Base-by-base conservation (phyloP, 2,329 filamentous ascomycete genomes). In the Fusarium duplospermum region DNA sequence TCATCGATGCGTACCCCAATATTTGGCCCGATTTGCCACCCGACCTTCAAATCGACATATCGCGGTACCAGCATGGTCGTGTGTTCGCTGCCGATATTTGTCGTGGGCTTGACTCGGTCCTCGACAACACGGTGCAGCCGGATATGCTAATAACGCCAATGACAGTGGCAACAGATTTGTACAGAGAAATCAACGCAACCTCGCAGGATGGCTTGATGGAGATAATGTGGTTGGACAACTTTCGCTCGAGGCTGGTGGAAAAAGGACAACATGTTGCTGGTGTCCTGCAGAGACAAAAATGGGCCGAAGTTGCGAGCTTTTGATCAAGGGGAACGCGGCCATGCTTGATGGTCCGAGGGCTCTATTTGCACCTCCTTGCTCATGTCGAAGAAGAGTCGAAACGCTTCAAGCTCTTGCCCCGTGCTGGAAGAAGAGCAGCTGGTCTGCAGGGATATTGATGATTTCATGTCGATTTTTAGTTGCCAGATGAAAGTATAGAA, bases 81-180 rank as follows among this genome's bases (percentile, higher is more conserved):
- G 82, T 84, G 60, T 79, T 87, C 36, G 87, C 88, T 1, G 83
- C 82, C 10, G 84, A 86, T 63, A 85, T 89, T 18, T 89, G 88
- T 72, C 84, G 87, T 45, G 84, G 85, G 4, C 78, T 90, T 6
- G 88, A 89, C 67, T 86, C 83, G 52, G 84, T 84, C 0, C 80
- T 89, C 6, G 79, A 76, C 8, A 80, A 78, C 4, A 86, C 83
- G 2, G 81, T 81, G 16, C 86, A 88, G 79, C 87, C 86, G 2
- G 86, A 88, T 69, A 71, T 87, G 72, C 73, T 89, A 18, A 76
- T 82, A 10, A 82, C 82, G 13, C 86, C 86, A 4, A 81, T 88
- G 77, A 81, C 78, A 9, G 81, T 85, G 16, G 85, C 83, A 1
- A 78, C 84, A 70, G 78, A 82, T n/a, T 83, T 86, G 38, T 88